Percentiles rank a stretch among this genome's conserved stretches.
Conservation (phyloP, 345 rosid species). For the Euphorbia tirucalli region DNA sequence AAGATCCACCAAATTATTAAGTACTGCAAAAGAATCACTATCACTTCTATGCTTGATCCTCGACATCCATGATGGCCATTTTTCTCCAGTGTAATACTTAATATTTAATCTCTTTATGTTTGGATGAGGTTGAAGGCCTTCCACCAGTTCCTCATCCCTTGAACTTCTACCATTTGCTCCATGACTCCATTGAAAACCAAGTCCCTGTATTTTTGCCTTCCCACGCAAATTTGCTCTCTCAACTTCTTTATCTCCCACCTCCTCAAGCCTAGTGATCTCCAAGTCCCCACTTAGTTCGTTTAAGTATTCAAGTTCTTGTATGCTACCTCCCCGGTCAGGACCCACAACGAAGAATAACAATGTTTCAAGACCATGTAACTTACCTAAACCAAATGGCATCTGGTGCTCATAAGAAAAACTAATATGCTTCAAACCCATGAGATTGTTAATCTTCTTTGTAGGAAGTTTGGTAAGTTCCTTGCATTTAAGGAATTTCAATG, state of each 20-base stretch:
- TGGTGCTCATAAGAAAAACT: no score
- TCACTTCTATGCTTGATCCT: neutral
- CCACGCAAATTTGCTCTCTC: no score
- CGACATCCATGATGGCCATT: constrained; percentile 9
- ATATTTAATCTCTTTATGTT: neutral
- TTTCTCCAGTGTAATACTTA: neutral
- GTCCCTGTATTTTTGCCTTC: neutral
- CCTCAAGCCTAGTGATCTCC: no score
- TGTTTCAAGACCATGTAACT: neutral
- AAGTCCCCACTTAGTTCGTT: no score
- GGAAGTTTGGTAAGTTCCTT: no score
- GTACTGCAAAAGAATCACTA: neutral
- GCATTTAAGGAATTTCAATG: no score
- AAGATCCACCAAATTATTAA: neutral
- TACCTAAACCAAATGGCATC: no score
- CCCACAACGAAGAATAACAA: neutral
- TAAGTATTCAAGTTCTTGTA: neutral
- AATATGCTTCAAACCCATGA: no score
- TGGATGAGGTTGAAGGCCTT: neutral
- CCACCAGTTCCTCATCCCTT: neutral
- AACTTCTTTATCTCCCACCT: no score
- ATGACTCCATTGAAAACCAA: neutral
- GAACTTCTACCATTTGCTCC: no score
- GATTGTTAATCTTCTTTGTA: no score
- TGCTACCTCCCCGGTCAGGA: neutral